Base-by-base conservation (phyloP, 192 early-diverging fungal genomes). In the Umbelopsis vinacea region DNA sequence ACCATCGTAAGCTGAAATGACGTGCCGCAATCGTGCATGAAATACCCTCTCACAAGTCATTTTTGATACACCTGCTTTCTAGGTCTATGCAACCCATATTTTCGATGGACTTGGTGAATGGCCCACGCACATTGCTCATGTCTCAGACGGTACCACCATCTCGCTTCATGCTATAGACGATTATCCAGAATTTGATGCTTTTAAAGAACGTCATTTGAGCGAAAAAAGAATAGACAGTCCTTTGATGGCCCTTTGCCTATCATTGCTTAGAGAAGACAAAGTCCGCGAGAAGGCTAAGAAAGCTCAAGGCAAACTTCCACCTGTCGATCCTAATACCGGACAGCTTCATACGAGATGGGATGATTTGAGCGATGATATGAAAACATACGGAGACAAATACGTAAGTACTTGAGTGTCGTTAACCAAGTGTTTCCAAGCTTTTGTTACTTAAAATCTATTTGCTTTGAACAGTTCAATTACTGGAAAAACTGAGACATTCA, bases 21-120 rank as follows among this genome's bases (percentile, higher is more conserved):
- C n/a, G 21, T 45, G 7, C 21, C 4, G n/a, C 23, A 22, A 43
- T 29, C 1, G 3, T 43, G 40, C 40, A 43, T 43, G 40, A 29
- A 8, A 4, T 46, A 37, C 11, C 17, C 17, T 48, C n/a, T 66
- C 3, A 24, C 17, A 43, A 12, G 45, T 14, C 14, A 22, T 53
- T 50, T n/a, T 24, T 66, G 33, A 35, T 52, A 38, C 38, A 48
- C 29, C 2, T 71, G 14, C 14, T 55, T 21, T 22, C 10, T 60
- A 79, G 80, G 55, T 82, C 0, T 93, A 94, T 76, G 92, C 92
- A 15, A 94, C 92, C 9, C 92, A 94, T 76, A 94, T 94, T 70
- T 94, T 93, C 75, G 92, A 94, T 82, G 90, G 90, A 45, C 38
- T 84, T 2, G 87, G 88, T 66, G 83, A 84, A 11, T 94, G 91